Evolutionary conservation across 2,329 filamentous ascomycete species (phyloP).

Genomic region (Lachnellula suecica): DNA sequence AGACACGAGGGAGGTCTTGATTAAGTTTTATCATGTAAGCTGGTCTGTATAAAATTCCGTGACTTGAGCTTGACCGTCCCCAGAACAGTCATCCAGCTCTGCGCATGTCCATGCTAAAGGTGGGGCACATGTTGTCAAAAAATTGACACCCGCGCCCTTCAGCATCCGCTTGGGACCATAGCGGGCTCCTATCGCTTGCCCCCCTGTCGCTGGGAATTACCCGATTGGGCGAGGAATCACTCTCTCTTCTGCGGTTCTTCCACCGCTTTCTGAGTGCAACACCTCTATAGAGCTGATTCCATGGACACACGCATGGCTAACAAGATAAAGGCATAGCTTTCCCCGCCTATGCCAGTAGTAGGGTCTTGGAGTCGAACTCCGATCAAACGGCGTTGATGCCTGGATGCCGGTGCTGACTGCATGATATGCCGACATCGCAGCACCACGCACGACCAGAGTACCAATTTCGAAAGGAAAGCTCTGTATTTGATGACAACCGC

Average conservation of each 20-base stretch:
- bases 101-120: no score
- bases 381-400: no score
- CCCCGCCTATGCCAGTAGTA: no score
- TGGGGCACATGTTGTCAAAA: no score
- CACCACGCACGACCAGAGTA: no score
- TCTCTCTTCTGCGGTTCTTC: slow-evolving; percentile 1
- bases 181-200: slow-evolving; percentile 8
- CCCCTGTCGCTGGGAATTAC: not conserved
- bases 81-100: slow-evolving; percentile 14
- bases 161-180: slow-evolving; percentile 16
- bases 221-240: slow-evolving; percentile 18
- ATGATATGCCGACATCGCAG: slow-evolving; percentile 5
- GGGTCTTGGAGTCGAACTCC: no score
- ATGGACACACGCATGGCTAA: not conserved
- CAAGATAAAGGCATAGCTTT: not conserved
- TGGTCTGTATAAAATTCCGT: no score
- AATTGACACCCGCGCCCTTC: slow-evolving; percentile 27
- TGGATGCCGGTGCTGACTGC: slow-evolving; percentile 5
- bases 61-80: no score
- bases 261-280: slow-evolving; percentile 17
- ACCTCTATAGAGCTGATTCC: no score
- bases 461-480: no score
- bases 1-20: not conserved
- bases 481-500: no score
- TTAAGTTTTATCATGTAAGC: not conserved